phyloP scores from a whole-genome alignment of 352 stramenopile species.

The Pilasporangium apinafurcum region DNA sequence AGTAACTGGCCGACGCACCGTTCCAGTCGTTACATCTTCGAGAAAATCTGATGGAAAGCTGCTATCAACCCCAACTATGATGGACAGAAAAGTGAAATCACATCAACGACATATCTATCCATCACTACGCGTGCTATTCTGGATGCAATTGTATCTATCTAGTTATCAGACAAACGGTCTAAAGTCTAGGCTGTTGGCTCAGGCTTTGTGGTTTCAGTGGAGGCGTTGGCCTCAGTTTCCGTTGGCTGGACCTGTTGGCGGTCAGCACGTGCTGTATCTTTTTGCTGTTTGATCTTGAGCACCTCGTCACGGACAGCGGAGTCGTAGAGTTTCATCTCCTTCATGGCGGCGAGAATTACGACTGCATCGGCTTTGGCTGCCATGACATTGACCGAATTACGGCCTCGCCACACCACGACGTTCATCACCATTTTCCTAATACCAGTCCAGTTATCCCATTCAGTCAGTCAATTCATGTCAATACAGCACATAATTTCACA shows the following conservation, averaged over 20 bases:
- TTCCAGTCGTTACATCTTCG: too few species aligned
- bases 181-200: too few species aligned
- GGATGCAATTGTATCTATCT: too few species aligned
- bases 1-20: too few species aligned
- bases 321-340: slow-evolving; percentile 78
- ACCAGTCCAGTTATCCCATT: too few species aligned
- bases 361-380: slow-evolving; percentile 72
- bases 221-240: neutral
- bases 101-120: too few species aligned
- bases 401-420: slow-evolving; percentile 78
- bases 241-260: slow-evolving; percentile 27
- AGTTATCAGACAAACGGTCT: too few species aligned
- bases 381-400: slow-evolving; percentile 86
- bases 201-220: neutral
- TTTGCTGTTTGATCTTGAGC: slow-evolving; percentile 35
- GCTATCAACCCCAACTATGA: too few species aligned
- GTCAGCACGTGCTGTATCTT: slow-evolving; percentile 32
- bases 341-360: slow-evolving; percentile 76
- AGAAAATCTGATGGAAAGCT: too few species aligned
- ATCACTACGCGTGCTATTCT: too few species aligned
- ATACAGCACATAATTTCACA: slow-evolving; percentile 6
- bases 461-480: slow-evolving; percentile 7
- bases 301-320: slow-evolving; percentile 29
- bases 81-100: too few species aligned
- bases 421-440: slow-evolving; percentile 77